These are phyloP conservation scores for Aspergillus haitiensis DNA, from an alignment of 495 filamentous ascomycete species.

Conservation along the genomic window DNA sequence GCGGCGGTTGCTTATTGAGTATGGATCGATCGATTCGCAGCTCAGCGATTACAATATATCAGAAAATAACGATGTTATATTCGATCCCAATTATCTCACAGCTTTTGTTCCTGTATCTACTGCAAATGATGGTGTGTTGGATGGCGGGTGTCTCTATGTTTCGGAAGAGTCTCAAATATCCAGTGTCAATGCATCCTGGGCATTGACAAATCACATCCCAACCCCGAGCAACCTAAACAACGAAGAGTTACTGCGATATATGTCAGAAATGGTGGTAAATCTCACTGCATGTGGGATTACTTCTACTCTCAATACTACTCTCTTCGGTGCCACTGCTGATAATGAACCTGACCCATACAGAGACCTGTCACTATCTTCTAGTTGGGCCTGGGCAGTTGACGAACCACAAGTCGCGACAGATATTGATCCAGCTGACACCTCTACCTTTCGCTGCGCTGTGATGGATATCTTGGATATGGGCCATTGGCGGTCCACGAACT, in stretches of 20 bases:
- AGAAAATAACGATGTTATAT: slow-evolving; percentile 44
- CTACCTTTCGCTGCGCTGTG: slow-evolving; percentile 52
- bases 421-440: slow-evolving; percentile 25
- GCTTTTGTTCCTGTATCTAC: slow-evolving; percentile 29
- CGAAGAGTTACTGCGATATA: slow-evolving; percentile 33
- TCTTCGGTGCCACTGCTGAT: slow-evolving; percentile 54
- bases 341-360: slow-evolving; percentile 47
- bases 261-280: slow-evolving; percentile 38
- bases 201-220: slow-evolving; percentile 35
- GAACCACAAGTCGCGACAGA: slow-evolving; percentile 45
- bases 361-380: slow-evolving; percentile 47
- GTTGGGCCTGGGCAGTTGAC: slow-evolving; percentile 61
- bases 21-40: slow-evolving; percentile 57
- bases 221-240: slow-evolving; percentile 31
- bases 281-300: slow-evolving; percentile 60
- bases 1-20: slow-evolving; percentile 53
- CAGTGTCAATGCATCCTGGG: slow-evolving; percentile 59
- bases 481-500: slow-evolving; percentile 58
- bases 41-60: slow-evolving; percentile 53
- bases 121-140: slow-evolving; percentile 38
- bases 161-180: slow-evolving; percentile 37
- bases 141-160: slow-evolving; percentile 54
- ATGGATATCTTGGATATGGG: slow-evolving; percentile 47
- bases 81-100: slow-evolving; percentile 41
- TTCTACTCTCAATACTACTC: slow-evolving; percentile 54